A percentile compares a stretch with the other conserved stretches of the same genome.
Conservation (phyloP, 2,329 filamentous ascomycete species). For the Ceratocystis ficicola region DNA sequence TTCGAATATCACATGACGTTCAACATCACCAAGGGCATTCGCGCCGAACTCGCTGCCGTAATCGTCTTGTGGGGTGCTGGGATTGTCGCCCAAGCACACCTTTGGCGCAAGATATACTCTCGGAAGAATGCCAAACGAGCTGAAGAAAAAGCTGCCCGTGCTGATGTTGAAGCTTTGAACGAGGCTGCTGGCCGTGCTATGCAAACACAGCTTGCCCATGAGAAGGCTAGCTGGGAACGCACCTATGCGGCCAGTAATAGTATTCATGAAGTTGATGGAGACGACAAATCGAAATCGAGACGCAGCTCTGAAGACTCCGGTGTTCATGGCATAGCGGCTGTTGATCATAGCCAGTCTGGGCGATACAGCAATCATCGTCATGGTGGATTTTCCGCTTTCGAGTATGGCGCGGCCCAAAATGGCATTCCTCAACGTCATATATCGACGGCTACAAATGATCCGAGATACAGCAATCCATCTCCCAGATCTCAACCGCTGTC, state of each 20-base stretch:
- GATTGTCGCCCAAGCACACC: constrained; percentile 68
- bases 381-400: not conserved
- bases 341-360: not conserved
- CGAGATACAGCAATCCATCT: not conserved
- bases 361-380: not conserved
- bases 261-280: constrained; percentile 11
- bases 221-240: constrained; percentile 62
- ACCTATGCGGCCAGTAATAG: constrained; percentile 48
- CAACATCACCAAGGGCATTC: constrained; percentile 73
- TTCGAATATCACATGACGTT: constrained; percentile 69
- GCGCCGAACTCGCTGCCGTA: constrained; percentile 68
- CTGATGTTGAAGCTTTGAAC: constrained; percentile 51
- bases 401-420: not conserved
- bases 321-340: constrained; percentile 6
- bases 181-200: constrained; percentile 56
- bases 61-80: constrained; percentile 64
- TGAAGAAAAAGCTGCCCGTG: constrained; percentile 39
- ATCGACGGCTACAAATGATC: not conserved
- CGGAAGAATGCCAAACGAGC: constrained; percentile 43
- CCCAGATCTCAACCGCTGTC: not conserved
- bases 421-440: not conserved
- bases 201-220: constrained; percentile 48
- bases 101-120: constrained; percentile 71
- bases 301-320: constrained; percentile 18
- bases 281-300: not conserved